A percentile compares a stretch with the other conserved stretches of the same genome.
Conservation (phyloP, 495 filamentous ascomycete genomes). For the Parathielavia hyrcaniae region DNA sequence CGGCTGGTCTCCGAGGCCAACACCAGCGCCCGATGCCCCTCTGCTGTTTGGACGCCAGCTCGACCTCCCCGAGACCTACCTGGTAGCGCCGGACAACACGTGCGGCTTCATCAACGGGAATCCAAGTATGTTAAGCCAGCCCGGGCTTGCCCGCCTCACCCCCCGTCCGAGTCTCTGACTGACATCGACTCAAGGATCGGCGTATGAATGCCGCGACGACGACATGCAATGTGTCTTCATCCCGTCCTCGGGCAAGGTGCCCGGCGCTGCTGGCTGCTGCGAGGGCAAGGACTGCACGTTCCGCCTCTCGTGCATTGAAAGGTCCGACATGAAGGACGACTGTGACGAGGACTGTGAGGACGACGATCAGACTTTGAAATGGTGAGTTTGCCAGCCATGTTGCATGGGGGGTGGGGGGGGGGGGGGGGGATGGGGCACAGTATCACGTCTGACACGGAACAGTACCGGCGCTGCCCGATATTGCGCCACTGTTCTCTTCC, state of each 20-base stretch:
- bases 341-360: constrained; percentile 36
- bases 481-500: constrained; percentile 38
- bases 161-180: neutral
- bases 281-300: constrained; percentile 25
- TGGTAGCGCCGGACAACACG: constrained; percentile 44
- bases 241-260: constrained; percentile 17
- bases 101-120: constrained; percentile 43
- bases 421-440: too few relatives aligned
- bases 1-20: constrained; percentile 28
- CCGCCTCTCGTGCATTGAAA: constrained; percentile 32
- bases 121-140: constrained; percentile 22
- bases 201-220: constrained; percentile 30
- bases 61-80: constrained; percentile 27
- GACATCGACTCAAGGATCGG: constrained; percentile 24
- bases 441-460: neutral
- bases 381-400: constrained; percentile 24
- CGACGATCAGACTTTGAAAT: constrained; percentile 37
- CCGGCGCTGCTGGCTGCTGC: constrained; percentile 39
- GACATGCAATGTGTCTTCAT: constrained; percentile 31
- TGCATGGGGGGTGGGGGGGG: too few relatives aligned
- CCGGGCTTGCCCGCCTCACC: neutral
- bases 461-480: constrained; percentile 28
- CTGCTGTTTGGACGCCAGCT: constrained; percentile 32
- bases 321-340: constrained; percentile 22
- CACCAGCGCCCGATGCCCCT: constrained; percentile 29